Conservation (phyloP, 2,329 filamentous ascomycete genomes). For the Cladosporium sp. region DNA sequence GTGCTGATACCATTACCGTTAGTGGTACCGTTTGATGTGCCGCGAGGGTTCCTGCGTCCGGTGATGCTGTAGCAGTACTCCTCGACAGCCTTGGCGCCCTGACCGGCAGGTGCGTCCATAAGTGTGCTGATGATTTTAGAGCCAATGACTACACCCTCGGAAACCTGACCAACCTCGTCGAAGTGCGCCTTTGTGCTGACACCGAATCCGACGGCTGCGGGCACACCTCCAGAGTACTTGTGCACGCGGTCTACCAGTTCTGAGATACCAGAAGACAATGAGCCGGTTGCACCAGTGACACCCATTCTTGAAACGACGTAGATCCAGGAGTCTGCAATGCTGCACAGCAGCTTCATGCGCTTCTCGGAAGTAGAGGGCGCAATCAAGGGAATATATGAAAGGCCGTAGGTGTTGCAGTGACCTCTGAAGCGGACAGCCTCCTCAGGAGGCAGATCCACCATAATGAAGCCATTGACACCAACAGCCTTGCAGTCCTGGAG, state of each 20-base stretch:
- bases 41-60: conserved; percentile 24
- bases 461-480: conserved; percentile 92
- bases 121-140: conserved; percentile 89
- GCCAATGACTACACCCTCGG: conserved; percentile 94
- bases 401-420: conserved; percentile 72
- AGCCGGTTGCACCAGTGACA: conserved; percentile 85
- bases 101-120: conserved; percentile 61
- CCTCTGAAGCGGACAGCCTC: conserved; percentile 90
- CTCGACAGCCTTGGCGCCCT: conserved; percentile 69
- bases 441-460: conserved; percentile 92
- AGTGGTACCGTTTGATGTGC: neutral
- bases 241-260: conserved; percentile 81
- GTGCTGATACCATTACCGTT: conserved; percentile 29
- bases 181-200: conserved; percentile 96
- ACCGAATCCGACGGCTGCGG: conserved; percentile 90
- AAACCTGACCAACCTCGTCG: conserved; percentile 72
- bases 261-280: conserved; percentile 75
- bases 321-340: conserved; percentile 96
- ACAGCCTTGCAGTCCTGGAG: conserved; percentile 77
- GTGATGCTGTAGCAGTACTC: conserved; percentile 79
- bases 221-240: conserved; percentile 84
- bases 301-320: conserved; percentile 98
- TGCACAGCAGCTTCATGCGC: conserved; percentile 92
- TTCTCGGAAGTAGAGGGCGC: conserved; percentile 87
- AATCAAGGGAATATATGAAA: conserved; percentile 96